Evolutionary conservation across 192 early-diverging fungal genomes (phyloP), one percentile per base, ranked within the genome.

Genomic region (Coemansia umbellata): DNA sequence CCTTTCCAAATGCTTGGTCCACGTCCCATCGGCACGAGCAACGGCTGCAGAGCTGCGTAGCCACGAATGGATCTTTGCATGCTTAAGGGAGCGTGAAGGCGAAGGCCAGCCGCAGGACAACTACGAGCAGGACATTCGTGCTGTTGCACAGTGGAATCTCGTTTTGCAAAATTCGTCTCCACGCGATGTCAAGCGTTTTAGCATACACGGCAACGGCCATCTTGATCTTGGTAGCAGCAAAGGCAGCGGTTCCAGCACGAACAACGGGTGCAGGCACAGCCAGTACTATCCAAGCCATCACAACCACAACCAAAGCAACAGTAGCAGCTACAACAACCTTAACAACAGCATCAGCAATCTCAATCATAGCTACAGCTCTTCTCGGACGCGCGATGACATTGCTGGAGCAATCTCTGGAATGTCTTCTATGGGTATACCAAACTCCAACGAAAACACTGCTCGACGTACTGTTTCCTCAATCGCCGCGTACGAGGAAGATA

Each of bases 1-100:
- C 69, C 68, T 95, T 23, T 73, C 80, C 30, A 64, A 79, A 40
- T 93, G 91, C 47, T 89, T 93, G 39, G 83, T 87, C 24, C 87
- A 90, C 52, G 85, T 91, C 53, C 80, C 81, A n/a, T 80, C 82
- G 11, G 66, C 80, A 8, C 74, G 86, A 19, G 79, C 82, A 4
- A 76, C 83, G 0, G 91, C 92, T 8, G 79, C 61, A 27, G 81
- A 81, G 47, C 74, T 94, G 21, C 68, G 85, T n/a, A 65, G 78
- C 31, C 91, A 78, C 58, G 54, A 50, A 44, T 70, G 64, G 68
- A 70, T 72, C 50, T 59, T 47, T 32, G 43, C 55, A 33, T 74
- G 70, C 37, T 45, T 64, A 54, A 55, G 60, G 23, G 66, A 62
- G 53, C 53, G 58, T 5, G 54, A 70, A 51, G 50, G 63, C 19